Base-by-base conservation (phyloP, 2,329 filamentous ascomycete species). In the Hypoxylon rubiginosum region DNA sequence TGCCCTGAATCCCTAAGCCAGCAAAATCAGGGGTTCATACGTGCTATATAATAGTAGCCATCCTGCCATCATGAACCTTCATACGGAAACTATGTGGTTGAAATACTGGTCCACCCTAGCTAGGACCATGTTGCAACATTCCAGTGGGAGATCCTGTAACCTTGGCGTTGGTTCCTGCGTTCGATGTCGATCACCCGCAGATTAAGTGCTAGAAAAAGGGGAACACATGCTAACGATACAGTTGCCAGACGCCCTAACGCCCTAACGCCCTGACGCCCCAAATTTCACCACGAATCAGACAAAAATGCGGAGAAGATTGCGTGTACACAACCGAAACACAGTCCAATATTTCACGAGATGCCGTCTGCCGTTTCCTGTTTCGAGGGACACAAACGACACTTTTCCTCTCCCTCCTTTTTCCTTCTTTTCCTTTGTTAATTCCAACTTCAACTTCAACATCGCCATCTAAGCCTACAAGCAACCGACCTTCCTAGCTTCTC, bases 261-360 rank as follows among this genome's bases (percentile, higher is more conserved):
- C n/a, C n/a, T n/a, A 32, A 59, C 41, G 43, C 30, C 15, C 34
- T 28, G 30, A 45, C n/a, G n/a, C n/a, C n/a, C n/a, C n/a, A n/a
- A n/a, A n/a, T 46, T 65, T 64, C 50, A 43, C 39, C 39, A 43
- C 39, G 39, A 43, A 43, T 43, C 51, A 57, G 34, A 59, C 39
- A 57, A 51, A 32, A 34, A 59, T 67, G 67, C 67, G 66, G 66
- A 64, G 67, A 62, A 59, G 67, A 62, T 67, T 67, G 60, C 67
- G 64, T 62, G 58, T 56, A 48, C 60, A 43, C 34, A 36, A 15
- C 54, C 54, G 49, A 58, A 61, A 63, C 56, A 61, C 32, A 43
- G n/a, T n/a, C n/a, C n/a, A 61, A 51, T 13, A n/a, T n/a, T n/a
- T n/a, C n/a, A n/a, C n/a, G n/a, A n/a, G n/a, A n/a, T n/a, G n/a